Percentiles rank a stretch among this genome's conserved stretches.
Evolutionary conservation across 768 basidiomycete species (phyloP).

Genomic region (Suillus subalutaceus): DNA sequence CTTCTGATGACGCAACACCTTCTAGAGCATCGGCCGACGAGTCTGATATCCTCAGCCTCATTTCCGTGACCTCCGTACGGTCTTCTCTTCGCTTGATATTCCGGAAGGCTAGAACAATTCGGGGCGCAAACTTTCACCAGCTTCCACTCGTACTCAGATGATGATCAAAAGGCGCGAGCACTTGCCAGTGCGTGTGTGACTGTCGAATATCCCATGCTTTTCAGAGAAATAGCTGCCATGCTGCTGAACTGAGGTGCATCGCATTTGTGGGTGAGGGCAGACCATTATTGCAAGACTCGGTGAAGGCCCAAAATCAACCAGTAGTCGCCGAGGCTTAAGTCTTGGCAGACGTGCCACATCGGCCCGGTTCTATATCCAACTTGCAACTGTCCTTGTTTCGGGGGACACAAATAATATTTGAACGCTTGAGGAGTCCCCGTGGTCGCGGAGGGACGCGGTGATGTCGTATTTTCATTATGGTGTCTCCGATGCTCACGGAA

Average conservation of each 20-base stretch:
- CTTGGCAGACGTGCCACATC: not conserved
- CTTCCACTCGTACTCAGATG: not conserved
- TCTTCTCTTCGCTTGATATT: not conserved
- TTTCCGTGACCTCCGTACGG: not conserved
- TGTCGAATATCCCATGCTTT: not conserved
- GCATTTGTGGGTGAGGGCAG: not conserved
- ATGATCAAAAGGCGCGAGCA: not conserved
- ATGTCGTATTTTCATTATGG: not conserved
- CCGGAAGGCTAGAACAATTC: not conserved
- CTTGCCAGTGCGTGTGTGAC: not conserved
- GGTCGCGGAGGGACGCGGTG: not conserved
- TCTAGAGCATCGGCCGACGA: not conserved
- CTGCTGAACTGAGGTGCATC: not conserved
- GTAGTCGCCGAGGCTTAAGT: not conserved
- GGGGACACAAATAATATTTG: not conserved
- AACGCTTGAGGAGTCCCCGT: not conserved
- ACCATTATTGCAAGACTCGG: not conserved
- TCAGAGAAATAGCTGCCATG: not conserved
- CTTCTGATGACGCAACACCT: not conserved
- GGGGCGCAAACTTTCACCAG: not conserved
- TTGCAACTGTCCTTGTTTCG: too few species aligned
- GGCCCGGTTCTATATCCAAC: not conserved
- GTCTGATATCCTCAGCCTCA: not conserved
- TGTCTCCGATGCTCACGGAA: slow-evolving; percentile 3
- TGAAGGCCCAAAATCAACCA: not conserved